phyloP scores from a whole-genome alignment of 2,329 filamentous ascomycete species.

The Paracoccidioides lutzii region DNA sequence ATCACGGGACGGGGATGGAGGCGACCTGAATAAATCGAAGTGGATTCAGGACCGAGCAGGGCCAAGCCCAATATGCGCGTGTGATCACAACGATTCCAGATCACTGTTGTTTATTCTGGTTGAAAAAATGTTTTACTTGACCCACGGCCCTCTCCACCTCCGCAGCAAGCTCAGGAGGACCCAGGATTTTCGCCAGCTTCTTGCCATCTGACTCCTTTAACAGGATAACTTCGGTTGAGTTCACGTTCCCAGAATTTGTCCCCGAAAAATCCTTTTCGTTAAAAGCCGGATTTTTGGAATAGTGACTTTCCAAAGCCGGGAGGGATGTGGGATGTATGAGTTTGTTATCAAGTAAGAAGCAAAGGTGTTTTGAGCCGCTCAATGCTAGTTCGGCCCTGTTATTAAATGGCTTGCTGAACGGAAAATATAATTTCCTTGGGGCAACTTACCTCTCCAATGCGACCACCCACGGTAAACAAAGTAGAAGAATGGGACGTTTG shows the following conservation, averaged over 20 bases:
- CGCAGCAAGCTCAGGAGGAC: conserved; percentile 56
- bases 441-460: conserved; percentile 54
- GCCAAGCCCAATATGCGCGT: neutral
- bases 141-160: conserved; percentile 65
- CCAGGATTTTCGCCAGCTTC: conserved; percentile 47
- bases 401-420: conserved; percentile 12
- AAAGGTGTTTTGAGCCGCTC: conserved; percentile 68
- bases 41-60: too few species aligned
- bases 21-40: too few species aligned
- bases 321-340: conserved; percentile 56
- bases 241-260: conserved; percentile 15
- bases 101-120: conserved; percentile 10
- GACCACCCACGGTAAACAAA: conserved; percentile 80
- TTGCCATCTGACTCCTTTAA: conserved; percentile 38
- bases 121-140: conserved; percentile 46
- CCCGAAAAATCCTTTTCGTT: conserved; percentile 9
- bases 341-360: conserved; percentile 64
- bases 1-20: too few species aligned
- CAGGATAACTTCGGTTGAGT: conserved; percentile 34
- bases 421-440: neutral
- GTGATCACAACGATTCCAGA: neutral
- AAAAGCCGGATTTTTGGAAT: conserved; percentile 36
- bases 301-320: conserved; percentile 59
- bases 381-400: conserved; percentile 42
- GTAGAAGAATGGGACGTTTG: conserved; percentile 96